phyloP scores from a whole-genome alignment of 1,284 basidiomycete genomes.

The Malassezia dermatis region DNA sequence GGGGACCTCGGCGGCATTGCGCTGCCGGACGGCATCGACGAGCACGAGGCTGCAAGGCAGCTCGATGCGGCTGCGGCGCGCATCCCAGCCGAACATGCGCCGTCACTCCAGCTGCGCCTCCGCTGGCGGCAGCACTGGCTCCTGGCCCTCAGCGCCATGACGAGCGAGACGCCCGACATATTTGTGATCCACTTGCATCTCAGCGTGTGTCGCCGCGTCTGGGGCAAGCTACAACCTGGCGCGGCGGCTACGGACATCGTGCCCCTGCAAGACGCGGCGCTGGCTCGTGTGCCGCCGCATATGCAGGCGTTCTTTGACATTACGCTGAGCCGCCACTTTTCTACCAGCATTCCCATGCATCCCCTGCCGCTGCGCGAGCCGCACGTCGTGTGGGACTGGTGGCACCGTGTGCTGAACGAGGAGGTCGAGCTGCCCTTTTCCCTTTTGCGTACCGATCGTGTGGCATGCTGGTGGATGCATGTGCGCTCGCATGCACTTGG shows the following conservation, averaged over 20 bases:
- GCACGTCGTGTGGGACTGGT: not conserved
- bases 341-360: conserved; percentile 10
- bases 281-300: not conserved
- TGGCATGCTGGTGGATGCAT: conserved; percentile 2
- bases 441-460: not conserved
- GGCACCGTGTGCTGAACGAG: not conserved
- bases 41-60: not conserved
- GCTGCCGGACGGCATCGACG: conserved; percentile 3
- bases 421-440: not conserved
- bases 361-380: not conserved
- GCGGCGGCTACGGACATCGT: not conserved
- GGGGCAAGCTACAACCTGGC: not conserved
- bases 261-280: not conserved
- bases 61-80: not conserved
- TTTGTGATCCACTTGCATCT: not conserved
- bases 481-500: not conserved
- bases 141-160: not conserved
- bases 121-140: conserved; percentile 9
- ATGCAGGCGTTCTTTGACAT: conserved; percentile 11
- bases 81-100: not conserved
- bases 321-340: conserved; percentile 11
- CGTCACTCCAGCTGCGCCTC: not conserved
- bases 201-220: not conserved
- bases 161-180: not conserved
- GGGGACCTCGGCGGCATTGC: conserved; percentile 9